Percentiles rank a stretch among this genome's conserved stretches.
These are phyloP conservation scores for Didymella keratinophila DNA, from an alignment of 2,329 filamentous ascomycete species.

Conservation along the genomic window DNA sequence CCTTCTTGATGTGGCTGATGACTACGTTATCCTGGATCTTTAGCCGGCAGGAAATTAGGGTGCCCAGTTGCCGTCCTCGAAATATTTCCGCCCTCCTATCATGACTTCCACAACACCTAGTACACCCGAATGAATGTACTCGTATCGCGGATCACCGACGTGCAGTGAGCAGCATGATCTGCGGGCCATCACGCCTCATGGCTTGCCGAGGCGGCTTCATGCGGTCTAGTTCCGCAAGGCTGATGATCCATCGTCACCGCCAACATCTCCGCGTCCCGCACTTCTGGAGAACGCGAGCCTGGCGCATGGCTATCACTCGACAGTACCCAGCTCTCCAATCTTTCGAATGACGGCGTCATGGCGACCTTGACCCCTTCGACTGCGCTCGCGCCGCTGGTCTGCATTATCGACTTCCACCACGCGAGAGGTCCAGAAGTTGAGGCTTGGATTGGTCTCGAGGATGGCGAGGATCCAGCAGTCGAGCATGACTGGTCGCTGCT, in stretches of 20 bases:
- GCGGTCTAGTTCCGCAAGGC: slow-evolving; percentile 31
- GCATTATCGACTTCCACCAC: slow-evolving; percentile 63
- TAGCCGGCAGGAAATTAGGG: slow-evolving; percentile 1
- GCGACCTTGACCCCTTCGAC: slow-evolving; percentile 41
- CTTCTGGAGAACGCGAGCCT: slow-evolving; percentile 29
- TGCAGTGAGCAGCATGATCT: slow-evolving; percentile 9
- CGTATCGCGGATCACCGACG: slow-evolving; percentile 7
- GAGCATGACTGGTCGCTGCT: slow-evolving; percentile 91
- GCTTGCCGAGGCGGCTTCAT: slow-evolving; percentile 27
- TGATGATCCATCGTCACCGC: slow-evolving; percentile 38
- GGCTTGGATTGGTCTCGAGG: slow-evolving; percentile 81
- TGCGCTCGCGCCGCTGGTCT: slow-evolving; percentile 50
- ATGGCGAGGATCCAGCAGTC: slow-evolving; percentile 77
- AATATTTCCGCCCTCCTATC: slow-evolving; percentile 2
- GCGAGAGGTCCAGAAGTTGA: slow-evolving; percentile 86
- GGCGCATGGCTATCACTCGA: slow-evolving; percentile 17
- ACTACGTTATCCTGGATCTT: neutral
- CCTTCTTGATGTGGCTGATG: neutral
- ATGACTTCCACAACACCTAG: neutral
- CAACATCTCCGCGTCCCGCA: slow-evolving; percentile 31
- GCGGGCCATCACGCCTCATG: slow-evolving; percentile 15
- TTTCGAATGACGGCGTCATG: slow-evolving; percentile 44
- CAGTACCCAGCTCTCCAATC: slow-evolving; percentile 10
- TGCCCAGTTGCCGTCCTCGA: neutral
- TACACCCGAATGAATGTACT: neutral